Conservation (phyloP, 441 rosid genomes). For the Erodium trifolium region DNA sequence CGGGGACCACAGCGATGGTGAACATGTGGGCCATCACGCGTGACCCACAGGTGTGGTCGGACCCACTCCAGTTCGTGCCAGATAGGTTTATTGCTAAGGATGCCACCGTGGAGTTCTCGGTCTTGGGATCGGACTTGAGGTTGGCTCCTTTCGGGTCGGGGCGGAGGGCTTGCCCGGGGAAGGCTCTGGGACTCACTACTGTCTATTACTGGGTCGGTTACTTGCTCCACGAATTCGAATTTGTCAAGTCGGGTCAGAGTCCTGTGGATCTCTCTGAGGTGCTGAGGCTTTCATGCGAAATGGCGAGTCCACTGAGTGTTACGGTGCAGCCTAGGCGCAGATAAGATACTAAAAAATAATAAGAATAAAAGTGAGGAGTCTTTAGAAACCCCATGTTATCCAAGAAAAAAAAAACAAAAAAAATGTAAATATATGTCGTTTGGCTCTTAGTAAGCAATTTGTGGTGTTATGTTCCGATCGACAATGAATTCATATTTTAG, state of each 20-base stretch:
- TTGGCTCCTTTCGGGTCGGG: constrained; percentile 26
- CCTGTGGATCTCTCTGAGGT: constrained; percentile 17
- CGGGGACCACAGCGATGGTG: constrained; percentile 21
- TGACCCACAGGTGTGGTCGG: constrained; percentile 19
- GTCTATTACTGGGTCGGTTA: constrained; percentile 15
- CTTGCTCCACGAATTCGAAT: constrained; percentile 18
- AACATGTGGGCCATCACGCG: constrained; percentile 25
- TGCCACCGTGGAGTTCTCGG: constrained; percentile 6
- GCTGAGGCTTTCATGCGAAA: constrained; percentile 21
- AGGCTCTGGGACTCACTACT: constrained; percentile 18
- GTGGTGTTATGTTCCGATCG: too few relatives aligned
- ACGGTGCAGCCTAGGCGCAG: constrained; percentile 18
- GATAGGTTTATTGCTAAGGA: constrained; percentile 16
- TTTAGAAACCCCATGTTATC: too few relatives aligned
- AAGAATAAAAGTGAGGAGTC: too few relatives aligned
- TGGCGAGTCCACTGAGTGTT: constrained; percentile 18
- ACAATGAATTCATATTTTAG: too few relatives aligned
- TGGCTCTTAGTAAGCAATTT: too few relatives aligned
- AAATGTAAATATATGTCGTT: too few relatives aligned
- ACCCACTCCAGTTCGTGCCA: constrained; percentile 15
- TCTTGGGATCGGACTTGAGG: constrained; percentile 19
- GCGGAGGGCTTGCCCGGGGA: constrained; percentile 25
- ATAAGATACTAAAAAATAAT: background rate
- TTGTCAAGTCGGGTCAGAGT: constrained; percentile 5
- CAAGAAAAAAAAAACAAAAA: too few relatives aligned